These are phyloP conservation scores for Colletotrichum spinosum DNA, from an alignment of 2,329 filamentous ascomycete genomes.

Conservation along the genomic window DNA sequence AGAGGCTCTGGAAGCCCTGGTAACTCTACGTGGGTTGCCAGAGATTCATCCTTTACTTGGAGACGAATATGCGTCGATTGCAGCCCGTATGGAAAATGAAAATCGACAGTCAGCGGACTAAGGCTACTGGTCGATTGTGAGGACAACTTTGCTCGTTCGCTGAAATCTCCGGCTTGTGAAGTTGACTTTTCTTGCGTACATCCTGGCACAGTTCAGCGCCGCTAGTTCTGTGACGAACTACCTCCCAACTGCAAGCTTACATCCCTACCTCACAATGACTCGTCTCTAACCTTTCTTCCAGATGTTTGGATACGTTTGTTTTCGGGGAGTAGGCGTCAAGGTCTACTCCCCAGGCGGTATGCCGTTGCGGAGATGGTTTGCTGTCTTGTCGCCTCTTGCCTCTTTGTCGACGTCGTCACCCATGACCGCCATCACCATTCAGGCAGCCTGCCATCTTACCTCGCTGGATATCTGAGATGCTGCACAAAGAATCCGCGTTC, in stretches of 20 bases:
- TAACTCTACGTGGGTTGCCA: constrained; percentile 43
- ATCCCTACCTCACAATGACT: constrained; percentile 31
- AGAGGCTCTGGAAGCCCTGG: constrained; percentile 38
- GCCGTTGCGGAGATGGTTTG: constrained; percentile 55
- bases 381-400: constrained; percentile 53
- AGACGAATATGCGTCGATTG: constrained; percentile 45
- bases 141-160: constrained; percentile 50
- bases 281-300: constrained; percentile 48
- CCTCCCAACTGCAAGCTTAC: constrained; percentile 42
- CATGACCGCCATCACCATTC: constrained; percentile 48
- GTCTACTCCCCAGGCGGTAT: constrained; percentile 56
- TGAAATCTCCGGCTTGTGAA: constrained; percentile 54
- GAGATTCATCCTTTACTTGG: constrained; percentile 42
- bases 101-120: constrained; percentile 8
- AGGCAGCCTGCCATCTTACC: constrained; percentile 55
- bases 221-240: constrained; percentile 57
- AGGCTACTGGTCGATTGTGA: constrained; percentile 42
- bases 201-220: constrained; percentile 55
- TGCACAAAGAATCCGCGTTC: constrained; percentile 39
- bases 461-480: constrained; percentile 53
- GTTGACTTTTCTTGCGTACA: constrained; percentile 50
- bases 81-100: constrained; percentile 35
- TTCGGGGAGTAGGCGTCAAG: constrained; percentile 43
- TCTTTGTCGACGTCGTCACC: constrained; percentile 56
- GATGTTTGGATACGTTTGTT: constrained; percentile 42